Evolutionary conservation across 164 flowering plant genomes (phyloP), one percentile per base, ranked within the genome.

Genomic region (Berberis thunbergii): DNA sequence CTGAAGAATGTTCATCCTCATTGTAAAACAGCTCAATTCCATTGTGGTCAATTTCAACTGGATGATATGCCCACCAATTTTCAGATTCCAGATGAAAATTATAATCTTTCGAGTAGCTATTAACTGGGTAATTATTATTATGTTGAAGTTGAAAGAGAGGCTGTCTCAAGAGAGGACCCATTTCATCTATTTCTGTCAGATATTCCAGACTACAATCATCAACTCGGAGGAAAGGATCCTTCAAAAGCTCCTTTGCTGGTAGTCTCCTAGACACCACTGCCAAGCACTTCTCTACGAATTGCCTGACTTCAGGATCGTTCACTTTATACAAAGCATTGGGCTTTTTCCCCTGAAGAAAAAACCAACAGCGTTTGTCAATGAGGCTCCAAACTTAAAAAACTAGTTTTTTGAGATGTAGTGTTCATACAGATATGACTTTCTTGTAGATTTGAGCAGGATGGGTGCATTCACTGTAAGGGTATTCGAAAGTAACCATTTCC

Each of bases 391-490:
- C 7, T 13, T 3, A 45, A 4, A 11, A 50, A 13, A 43, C 46
- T 11, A 9, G 12, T 13, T 13, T 9, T 11, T n/a, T 8, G 8
- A 11, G 11, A 50, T 54, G 50, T 6, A 49, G 11, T 66, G 74
- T 68, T 61, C 93, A 66, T 84, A 94, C 99, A 57, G 97, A 85
- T 49, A 79, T 76, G 60, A 94, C 99, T 94, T 89, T 94, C 83
- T 87, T 94, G 80, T 94, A 94, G 54, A 94, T 94, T 72, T 91
- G 93, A 65, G 94, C 99, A 62, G 97, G 86, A 62, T 91, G 85
- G 4, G 75, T 83, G 86, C 99, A 94, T 80, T 94, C 99, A 71
- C 93, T 91, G 65, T 94, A 91, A n/a, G 99, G 99, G 75, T 94
- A 94, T 64, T 94, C 97, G 75, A 86, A 89, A 5, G 97, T 94